These are phyloP conservation scores for Lasiodiplodia gonubiensis DNA, from an alignment of 2,329 filamentous ascomycete species.

Conservation along the genomic window DNA sequence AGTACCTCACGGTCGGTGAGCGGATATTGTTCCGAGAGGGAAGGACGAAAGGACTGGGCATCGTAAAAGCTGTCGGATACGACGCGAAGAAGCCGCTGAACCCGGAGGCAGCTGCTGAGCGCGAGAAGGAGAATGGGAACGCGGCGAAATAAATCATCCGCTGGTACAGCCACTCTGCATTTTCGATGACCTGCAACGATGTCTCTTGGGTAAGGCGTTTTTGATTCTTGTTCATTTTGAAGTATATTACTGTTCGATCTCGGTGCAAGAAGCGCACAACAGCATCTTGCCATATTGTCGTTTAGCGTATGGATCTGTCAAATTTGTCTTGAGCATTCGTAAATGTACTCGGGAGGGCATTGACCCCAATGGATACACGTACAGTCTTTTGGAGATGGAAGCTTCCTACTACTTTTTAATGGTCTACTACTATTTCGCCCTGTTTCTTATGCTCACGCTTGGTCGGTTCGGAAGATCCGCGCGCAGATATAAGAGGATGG, in stretches of 20 bases:
- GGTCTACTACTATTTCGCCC: neutral
- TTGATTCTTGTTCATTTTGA: neutral
- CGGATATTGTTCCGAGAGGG: slow-evolving; percentile 92
- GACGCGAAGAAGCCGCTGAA: slow-evolving; percentile 64
- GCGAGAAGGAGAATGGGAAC: slow-evolving; percentile 18
- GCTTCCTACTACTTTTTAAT: neutral
- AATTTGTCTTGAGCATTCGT: neutral
- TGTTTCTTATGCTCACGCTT: neutral
- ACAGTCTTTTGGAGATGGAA: neutral
- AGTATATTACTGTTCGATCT: neutral
- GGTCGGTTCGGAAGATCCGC: neutral
- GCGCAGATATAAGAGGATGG: neutral
- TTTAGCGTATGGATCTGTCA: neutral
- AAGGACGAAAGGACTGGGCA: slow-evolving; percentile 90
- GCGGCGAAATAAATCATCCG: neutral
- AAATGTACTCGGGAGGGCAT: neutral
- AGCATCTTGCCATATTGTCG: neutral
- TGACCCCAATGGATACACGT: neutral
- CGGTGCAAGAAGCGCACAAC: neutral
- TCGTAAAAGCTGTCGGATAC: slow-evolving; percentile 90
- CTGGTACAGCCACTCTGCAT: neutral
- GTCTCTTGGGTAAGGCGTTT: neutral
- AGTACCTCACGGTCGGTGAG: slow-evolving; percentile 89
- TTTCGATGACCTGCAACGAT: neutral
- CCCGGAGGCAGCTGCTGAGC: slow-evolving; percentile 19